These are phyloP conservation scores for Epithele typhae DNA, from an alignment of 768 basidiomycete genomes.

Conservation along the genomic window DNA sequence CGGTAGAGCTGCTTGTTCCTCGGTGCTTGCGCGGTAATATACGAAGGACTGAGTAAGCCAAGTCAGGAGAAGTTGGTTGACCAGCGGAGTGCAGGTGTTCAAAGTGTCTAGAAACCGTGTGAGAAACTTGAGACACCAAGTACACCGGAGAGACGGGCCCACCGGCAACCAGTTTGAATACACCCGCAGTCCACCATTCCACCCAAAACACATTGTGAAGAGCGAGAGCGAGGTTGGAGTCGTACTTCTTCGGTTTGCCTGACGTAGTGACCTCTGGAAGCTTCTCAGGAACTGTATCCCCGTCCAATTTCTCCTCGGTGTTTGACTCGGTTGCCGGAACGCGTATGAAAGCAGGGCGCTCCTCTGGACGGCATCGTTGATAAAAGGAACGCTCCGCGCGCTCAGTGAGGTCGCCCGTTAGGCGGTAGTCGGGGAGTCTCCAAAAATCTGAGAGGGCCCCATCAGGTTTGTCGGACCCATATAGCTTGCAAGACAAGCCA, in stretches of 20 bases:
- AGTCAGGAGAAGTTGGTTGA: slow-evolving; percentile 55
- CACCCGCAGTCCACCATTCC: slow-evolving; percentile 43
- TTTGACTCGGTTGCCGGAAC: too few relatives aligned
- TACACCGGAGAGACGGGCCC: too few relatives aligned
- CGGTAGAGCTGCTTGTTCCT: slow-evolving; percentile 30
- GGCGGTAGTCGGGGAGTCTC: slow-evolving; percentile 2
- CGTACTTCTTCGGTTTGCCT: too few relatives aligned
- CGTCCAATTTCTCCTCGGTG: too few relatives aligned
- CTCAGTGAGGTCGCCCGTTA: slow-evolving; percentile 6
- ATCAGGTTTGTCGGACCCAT: too few relatives aligned
- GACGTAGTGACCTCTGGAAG: too few relatives aligned
- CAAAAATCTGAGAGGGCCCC: slow-evolving; percentile 7
- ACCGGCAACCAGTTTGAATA: slow-evolving; percentile 34
- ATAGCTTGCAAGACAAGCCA: not conserved
- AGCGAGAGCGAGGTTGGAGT: slow-evolving; percentile 21
- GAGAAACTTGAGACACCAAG: too few relatives aligned
- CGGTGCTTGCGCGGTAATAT: slow-evolving; percentile 33
- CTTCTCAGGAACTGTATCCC: too few relatives aligned
- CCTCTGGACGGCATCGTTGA: slow-evolving; percentile 3
- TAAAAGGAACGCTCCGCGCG: slow-evolving; percentile 7
- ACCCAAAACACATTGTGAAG: slow-evolving; percentile 42
- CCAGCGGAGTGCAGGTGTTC: slow-evolving; percentile 49
- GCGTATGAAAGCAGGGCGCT: too few relatives aligned
- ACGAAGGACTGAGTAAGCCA: slow-evolving; percentile 51
- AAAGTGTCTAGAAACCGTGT: slow-evolving; percentile 34